phyloP scores from a whole-genome alignment of 2,329 filamentous ascomycete species.

The Pseudogymnoascus sp. region DNA sequence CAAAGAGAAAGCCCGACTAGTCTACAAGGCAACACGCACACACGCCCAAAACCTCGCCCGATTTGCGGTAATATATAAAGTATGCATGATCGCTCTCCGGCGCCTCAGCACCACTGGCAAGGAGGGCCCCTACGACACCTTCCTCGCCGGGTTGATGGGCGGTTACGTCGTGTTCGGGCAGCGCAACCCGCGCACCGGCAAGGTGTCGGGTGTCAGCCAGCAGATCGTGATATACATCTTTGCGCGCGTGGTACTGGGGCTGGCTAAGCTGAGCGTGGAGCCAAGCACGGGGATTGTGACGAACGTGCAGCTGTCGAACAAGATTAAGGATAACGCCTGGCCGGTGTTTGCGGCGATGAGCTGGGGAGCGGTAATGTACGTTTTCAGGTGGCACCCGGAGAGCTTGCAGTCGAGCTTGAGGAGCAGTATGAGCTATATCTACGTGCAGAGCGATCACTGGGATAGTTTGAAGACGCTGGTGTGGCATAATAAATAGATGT shows the following conservation, averaged over 20 bases:
- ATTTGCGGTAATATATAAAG: slow-evolving; percentile 88
- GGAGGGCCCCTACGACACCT: slow-evolving; percentile 68
- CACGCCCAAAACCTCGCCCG: slow-evolving; percentile 87
- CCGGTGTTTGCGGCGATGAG: slow-evolving; percentile 83
- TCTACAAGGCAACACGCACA: slow-evolving; percentile 78
- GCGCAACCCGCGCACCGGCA: slow-evolving; percentile 52
- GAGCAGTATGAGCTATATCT: slow-evolving; percentile 97
- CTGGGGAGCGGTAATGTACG: slow-evolving; percentile 92
- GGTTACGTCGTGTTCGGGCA: slow-evolving; percentile 88
- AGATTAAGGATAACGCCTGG: slow-evolving; percentile 69
- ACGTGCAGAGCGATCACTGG: slow-evolving; percentile 81
- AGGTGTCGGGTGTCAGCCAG: slow-evolving; percentile 75
- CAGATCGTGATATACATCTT: slow-evolving; percentile 99
- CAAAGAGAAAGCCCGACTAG: slow-evolving; percentile 66
- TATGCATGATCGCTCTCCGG: slow-evolving; percentile 66
- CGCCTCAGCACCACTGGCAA: slow-evolving; percentile 51
- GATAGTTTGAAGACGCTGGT: slow-evolving; percentile 76
- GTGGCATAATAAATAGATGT: slow-evolving; percentile 66
- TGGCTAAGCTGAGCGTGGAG: slow-evolving; percentile 76
- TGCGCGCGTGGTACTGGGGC: slow-evolving; percentile 75
- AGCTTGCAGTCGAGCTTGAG: slow-evolving; percentile 84
- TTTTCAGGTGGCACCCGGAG: slow-evolving; percentile 88
- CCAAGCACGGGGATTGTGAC: slow-evolving; percentile 43
- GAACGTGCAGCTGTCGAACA: slow-evolving; percentile 35
- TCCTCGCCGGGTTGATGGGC: slow-evolving; percentile 78